phyloP scores from a whole-genome alignment of 2,329 filamentous ascomycete genomes.

The Diaporthe ilicicola region DNA sequence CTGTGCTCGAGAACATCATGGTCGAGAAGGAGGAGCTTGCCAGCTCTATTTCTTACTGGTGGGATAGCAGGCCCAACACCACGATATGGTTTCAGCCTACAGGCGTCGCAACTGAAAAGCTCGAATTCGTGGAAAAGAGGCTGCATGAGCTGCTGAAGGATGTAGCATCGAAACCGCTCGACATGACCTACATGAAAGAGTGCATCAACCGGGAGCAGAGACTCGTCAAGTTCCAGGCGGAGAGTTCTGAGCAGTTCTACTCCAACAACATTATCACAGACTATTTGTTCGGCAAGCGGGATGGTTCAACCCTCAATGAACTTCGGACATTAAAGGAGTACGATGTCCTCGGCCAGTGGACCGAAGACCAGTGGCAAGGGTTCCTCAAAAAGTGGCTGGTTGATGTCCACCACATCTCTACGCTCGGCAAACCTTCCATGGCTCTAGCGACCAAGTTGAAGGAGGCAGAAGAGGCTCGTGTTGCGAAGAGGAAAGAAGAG shows the following conservation, averaged over 20 bases:
- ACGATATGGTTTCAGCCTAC: constrained; percentile 88
- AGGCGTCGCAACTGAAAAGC: constrained; percentile 85
- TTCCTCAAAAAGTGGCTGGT: constrained; percentile 87
- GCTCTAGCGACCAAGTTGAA: constrained; percentile 84
- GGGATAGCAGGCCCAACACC: constrained; percentile 80
- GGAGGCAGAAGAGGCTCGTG: constrained; percentile 78
- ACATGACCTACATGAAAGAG: constrained; percentile 90
- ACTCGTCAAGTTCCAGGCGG: constrained; percentile 83
- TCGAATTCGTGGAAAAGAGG: constrained; percentile 84
- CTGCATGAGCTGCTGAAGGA: constrained; percentile 86
- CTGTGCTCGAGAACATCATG: constrained; percentile 87
- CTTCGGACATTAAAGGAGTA: constrained; percentile 66
- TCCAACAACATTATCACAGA: constrained; percentile 88
- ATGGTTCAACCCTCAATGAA: constrained; percentile 78
- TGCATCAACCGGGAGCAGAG: constrained; percentile 84
- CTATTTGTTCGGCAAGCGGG: constrained; percentile 86
- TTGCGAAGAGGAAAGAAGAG: constrained; percentile 79
- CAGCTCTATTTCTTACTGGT: constrained; percentile 82
- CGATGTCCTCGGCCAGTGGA: constrained; percentile 80
- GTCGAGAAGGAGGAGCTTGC: constrained; percentile 94
- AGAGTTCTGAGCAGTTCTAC: constrained; percentile 83
- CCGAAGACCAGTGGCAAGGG: constrained; percentile 81
- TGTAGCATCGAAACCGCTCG: constrained; percentile 80
- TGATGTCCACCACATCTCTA: constrained; percentile 85
- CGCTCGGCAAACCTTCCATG: constrained; percentile 86